These are phyloP conservation scores for Candida succiphila DNA, from an alignment of 805 yeast genomes.

Conservation along the genomic window DNA sequence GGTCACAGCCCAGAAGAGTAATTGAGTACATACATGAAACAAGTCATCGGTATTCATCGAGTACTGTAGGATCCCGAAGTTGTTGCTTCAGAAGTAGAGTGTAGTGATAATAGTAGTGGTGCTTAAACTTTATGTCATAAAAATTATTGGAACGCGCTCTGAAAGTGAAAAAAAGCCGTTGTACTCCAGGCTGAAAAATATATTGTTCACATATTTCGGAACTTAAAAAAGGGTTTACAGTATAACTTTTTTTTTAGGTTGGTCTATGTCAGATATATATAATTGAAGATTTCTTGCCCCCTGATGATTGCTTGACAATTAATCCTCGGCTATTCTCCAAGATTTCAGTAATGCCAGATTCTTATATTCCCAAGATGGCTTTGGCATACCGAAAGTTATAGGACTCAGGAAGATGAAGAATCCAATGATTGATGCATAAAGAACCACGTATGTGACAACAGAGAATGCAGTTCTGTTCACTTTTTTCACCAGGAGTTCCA, in stretches of 20 bases:
- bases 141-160: too few relatives aligned
- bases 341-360: slow-evolving; percentile 43
- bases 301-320: background rate
- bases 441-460: slow-evolving; percentile 27
- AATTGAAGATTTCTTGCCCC: background rate
- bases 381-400: slow-evolving; percentile 74
- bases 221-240: background rate
- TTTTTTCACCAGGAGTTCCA: slow-evolving; percentile 28
- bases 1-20: too few relatives aligned
- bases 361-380: slow-evolving; percentile 34
- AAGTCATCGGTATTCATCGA: background rate
- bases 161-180: too few relatives aligned
- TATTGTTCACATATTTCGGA: background rate
- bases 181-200: background rate
- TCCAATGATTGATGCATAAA: slow-evolving; percentile 44
- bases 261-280: background rate
- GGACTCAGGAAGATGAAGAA: slow-evolving; percentile 55
- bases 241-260: background rate
- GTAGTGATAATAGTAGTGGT: too few relatives aligned
- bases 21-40: background rate
- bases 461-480: slow-evolving; percentile 15
- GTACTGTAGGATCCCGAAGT: background rate
- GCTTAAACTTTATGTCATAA: too few relatives aligned
- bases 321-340: slow-evolving; percentile 33
- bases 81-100: background rate